Base-by-base conservation (phyloP, 1,284 basidiomycete genomes). In the Cutaneotrichosporon arboriforme region DNA sequence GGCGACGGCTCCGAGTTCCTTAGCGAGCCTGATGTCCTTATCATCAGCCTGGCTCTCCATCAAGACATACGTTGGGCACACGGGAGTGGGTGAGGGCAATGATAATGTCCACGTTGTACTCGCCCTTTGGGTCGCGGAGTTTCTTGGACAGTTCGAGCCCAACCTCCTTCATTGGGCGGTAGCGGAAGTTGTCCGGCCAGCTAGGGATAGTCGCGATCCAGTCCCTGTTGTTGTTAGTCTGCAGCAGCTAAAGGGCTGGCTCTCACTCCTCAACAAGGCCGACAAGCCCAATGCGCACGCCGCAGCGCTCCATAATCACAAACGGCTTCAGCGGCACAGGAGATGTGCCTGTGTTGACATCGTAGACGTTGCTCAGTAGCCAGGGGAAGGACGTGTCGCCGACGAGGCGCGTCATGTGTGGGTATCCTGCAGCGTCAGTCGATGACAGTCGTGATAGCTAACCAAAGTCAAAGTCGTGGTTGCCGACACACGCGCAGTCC, bases 121-220 rank as follows among this genome's bases (percentile, higher is more conserved):
- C 79, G 12, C 85, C 86, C 1, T 78, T 59, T 0, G 86, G 85
- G 70, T 89, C 84, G 10, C 90, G 81, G 8, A 93, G 79, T 40
- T 80, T 76, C 57, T 79, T 77, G 0, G 88, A 91, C 8, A 91
- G 79, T 33, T 82, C 78, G 14, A 81, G 64, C 1, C 82, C 84
- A 3, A 81, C 80, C 50, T 85, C 79, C 13, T 76, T 76, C 85
- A 88, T 87, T 36, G 85, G 81, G 49, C 76, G 79, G 68, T 87
- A 86, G 49, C 79, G 72, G 71, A 88, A 92, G 58, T 79, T 81
- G 3, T 81, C 59, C 0, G 88, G 89, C 85, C 88, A 92, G 2
- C 86, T 83, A 0, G 88, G 80, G 4, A 93, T 85, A 1, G 89
- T 91, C 4, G 81, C 81, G 51, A 91, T 90, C 89, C 89, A 93